phyloP scores from a whole-genome alignment of 2,329 filamentous ascomycete genomes.

The Botrytis galanthina region DNA sequence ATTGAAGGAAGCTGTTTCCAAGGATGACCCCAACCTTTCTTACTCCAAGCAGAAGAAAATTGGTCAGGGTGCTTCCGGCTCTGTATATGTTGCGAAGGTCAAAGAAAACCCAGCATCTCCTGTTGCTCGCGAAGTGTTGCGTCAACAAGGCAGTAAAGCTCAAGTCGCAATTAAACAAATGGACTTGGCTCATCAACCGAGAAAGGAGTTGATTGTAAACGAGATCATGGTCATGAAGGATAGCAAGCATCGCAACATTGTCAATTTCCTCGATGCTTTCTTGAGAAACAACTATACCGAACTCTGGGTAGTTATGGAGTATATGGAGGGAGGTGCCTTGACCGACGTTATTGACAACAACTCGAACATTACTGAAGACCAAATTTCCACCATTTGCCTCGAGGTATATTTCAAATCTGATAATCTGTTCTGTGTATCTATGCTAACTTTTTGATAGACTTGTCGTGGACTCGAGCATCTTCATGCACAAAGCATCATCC shows the following conservation, averaged over 20 bases:
- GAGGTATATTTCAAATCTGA: slow-evolving; percentile 62
- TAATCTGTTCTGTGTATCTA: neutral
- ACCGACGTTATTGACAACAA: slow-evolving; percentile 99
- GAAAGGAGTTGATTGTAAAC: slow-evolving; percentile 98
- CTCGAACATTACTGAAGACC: slow-evolving; percentile 86
- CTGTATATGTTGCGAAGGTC: slow-evolving; percentile 95
- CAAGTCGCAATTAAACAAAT: slow-evolving; percentile 99
- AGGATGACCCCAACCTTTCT: slow-evolving; percentile 88
- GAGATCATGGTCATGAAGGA: slow-evolving; percentile 99
- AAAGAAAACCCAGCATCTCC: slow-evolving; percentile 83
- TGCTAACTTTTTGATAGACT: slow-evolving; percentile 57
- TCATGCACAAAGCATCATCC: slow-evolving; percentile 94
- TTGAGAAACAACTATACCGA: slow-evolving; percentile 91
- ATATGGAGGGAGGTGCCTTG: slow-evolving; percentile 96
- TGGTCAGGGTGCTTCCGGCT: slow-evolving; percentile 95
- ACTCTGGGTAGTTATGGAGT: slow-evolving; percentile 99
- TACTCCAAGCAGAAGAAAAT: slow-evolving; percentile 99
- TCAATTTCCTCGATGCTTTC: slow-evolving; percentile 98
- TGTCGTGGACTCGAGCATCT: slow-evolving; percentile 93
- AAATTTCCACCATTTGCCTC: slow-evolving; percentile 94
- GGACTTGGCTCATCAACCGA: slow-evolving; percentile 94
- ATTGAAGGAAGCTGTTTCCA: slow-evolving; percentile 89
- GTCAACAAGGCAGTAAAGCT: slow-evolving; percentile 74
- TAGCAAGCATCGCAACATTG: slow-evolving; percentile 96
- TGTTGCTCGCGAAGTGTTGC: slow-evolving; percentile 74